Evolutionary conservation across 2,329 filamentous ascomycete genomes (phyloP).

Genomic region (Monilinia vaccinii-corymbosi): DNA sequence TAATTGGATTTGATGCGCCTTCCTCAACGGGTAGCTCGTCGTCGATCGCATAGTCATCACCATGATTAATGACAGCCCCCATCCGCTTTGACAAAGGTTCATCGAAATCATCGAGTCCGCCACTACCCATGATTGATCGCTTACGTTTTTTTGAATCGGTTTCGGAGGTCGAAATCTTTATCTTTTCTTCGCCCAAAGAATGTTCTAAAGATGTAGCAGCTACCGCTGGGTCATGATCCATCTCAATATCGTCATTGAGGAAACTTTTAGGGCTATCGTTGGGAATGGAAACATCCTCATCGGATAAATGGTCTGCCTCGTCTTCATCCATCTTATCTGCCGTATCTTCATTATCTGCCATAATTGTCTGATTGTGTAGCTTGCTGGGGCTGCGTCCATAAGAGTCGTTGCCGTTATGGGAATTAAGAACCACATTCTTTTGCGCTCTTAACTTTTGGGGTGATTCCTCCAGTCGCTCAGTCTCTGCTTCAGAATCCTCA

Average conservation of each 20-base stretch:
- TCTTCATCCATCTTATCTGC: slow-evolving; percentile 35
- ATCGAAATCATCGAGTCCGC: slow-evolving; percentile 27
- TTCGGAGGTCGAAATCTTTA: slow-evolving; percentile 18
- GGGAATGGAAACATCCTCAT: slow-evolving; percentile 30
- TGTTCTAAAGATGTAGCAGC: slow-evolving; percentile 31
- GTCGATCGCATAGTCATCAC: slow-evolving; percentile 37
- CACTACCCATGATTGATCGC: slow-evolving; percentile 27
- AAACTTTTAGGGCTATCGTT: slow-evolving; percentile 30
- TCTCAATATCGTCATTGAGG: slow-evolving; percentile 33
- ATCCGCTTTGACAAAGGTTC: slow-evolving; percentile 41
- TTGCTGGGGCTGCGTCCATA: slow-evolving; percentile 70
- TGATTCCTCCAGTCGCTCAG: slow-evolving; percentile 85
- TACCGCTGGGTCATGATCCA: slow-evolving; percentile 20
- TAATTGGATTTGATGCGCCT: slow-evolving; percentile 26
- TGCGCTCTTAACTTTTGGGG: slow-evolving; percentile 55
- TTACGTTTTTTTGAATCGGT: slow-evolving; percentile 32
- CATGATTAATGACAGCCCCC: slow-evolving; percentile 37
- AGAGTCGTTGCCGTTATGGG: slow-evolving; percentile 43
- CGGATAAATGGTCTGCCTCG: slow-evolving; percentile 30
- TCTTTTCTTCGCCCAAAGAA: slow-evolving; percentile 22
- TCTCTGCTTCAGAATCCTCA: slow-evolving; percentile 79
- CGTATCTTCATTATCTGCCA: slow-evolving; percentile 33
- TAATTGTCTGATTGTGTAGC: slow-evolving; percentile 49
- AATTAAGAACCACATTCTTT: slow-evolving; percentile 50
- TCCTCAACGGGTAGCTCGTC: slow-evolving; percentile 37